These are phyloP conservation scores for Suillus occidentalis DNA, from an alignment of 768 basidiomycete genomes.

Conservation along the genomic window DNA sequence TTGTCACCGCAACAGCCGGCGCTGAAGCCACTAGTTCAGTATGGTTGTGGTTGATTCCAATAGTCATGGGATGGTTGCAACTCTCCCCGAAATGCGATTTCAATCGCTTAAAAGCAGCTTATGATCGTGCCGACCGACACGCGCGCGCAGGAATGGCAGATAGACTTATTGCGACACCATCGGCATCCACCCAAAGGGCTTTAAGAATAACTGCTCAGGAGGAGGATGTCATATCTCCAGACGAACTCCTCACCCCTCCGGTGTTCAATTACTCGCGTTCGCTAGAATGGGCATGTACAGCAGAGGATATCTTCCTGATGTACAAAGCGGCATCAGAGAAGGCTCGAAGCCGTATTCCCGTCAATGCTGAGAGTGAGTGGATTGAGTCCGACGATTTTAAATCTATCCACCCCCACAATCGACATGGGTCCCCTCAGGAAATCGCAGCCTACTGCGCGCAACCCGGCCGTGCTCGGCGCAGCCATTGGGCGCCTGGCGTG, in stretches of 20 bases:
- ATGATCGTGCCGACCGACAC: constrained; percentile 25
- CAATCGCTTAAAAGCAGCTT: constrained; percentile 28
- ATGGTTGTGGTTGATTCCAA: constrained; percentile 39
- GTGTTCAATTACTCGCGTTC: constrained; percentile 8
- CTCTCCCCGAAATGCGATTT: constrained; percentile 19
- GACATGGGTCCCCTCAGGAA: constrained; percentile 11
- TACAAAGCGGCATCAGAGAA: neutral
- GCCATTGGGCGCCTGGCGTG: constrained; percentile 18
- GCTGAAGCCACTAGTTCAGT: constrained; percentile 22
- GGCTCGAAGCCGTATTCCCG: neutral
- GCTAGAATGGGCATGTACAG: constrained; percentile 2
- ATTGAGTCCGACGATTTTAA: neutral
- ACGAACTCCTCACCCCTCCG: constrained; percentile 3
- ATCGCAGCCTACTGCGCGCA: constrained; percentile 14
- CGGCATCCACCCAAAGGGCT: neutral
- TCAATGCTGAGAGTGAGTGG: neutral
- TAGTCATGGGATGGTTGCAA: constrained; percentile 33
- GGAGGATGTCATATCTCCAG: neutral
- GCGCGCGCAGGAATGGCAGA: constrained; percentile 19
- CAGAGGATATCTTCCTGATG: neutral
- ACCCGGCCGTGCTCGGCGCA: constrained; percentile 4
- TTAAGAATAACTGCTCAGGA: constrained; percentile 1
- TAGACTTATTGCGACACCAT: neutral
- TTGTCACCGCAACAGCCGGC: neutral
- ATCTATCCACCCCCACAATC: constrained; percentile 8